Evolutionary conservation across 768 basidiomycete species (phyloP).

Genomic region (Tephrocybe sp.): DNA sequence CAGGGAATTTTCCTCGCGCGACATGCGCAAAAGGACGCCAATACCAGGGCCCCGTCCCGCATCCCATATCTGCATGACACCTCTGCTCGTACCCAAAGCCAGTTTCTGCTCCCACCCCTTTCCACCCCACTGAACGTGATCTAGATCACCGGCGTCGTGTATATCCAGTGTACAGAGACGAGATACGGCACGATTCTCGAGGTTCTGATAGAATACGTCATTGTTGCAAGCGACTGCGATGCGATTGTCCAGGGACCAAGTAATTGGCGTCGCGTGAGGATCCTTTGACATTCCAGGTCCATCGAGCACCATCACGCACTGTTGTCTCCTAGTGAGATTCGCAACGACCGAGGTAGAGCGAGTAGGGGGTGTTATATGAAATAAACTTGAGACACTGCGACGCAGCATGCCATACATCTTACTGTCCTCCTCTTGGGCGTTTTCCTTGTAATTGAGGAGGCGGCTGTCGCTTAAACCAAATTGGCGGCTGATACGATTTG

Average conservation of each 20-base stretch:
- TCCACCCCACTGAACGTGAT: conserved; percentile 52
- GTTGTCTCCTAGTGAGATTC: conserved; percentile 50
- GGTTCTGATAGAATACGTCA: conserved; percentile 62
- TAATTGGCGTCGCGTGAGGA: conserved; percentile 54
- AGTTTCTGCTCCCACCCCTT: conserved; percentile 38
- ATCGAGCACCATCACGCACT: conserved; percentile 60
- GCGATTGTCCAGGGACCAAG: conserved; percentile 57
- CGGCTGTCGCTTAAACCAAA: conserved; percentile 59
- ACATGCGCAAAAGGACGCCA: conserved; percentile 36
- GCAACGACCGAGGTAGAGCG: conserved; percentile 51
- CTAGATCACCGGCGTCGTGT: conserved; percentile 33
- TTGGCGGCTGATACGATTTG: conserved; percentile 60
- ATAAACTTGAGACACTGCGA: conserved; percentile 50
- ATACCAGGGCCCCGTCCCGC: conserved; percentile 29
- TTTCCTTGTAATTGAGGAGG: conserved; percentile 51
- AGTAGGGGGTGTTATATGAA: conserved; percentile 27
- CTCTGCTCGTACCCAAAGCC: conserved; percentile 50
- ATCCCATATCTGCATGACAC: conserved; percentile 56
- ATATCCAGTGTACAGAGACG: conserved; percentile 43
- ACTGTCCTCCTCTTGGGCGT: conserved; percentile 28
- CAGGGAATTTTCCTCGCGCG: conserved; percentile 31
- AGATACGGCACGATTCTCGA: conserved; percentile 50
- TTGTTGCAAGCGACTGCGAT: conserved; percentile 62
- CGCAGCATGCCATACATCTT: conserved; percentile 49
- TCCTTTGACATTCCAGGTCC: conserved; percentile 58